Conservation (phyloP, 768 basidiomycete genomes). For the Mycena maculata region DNA sequence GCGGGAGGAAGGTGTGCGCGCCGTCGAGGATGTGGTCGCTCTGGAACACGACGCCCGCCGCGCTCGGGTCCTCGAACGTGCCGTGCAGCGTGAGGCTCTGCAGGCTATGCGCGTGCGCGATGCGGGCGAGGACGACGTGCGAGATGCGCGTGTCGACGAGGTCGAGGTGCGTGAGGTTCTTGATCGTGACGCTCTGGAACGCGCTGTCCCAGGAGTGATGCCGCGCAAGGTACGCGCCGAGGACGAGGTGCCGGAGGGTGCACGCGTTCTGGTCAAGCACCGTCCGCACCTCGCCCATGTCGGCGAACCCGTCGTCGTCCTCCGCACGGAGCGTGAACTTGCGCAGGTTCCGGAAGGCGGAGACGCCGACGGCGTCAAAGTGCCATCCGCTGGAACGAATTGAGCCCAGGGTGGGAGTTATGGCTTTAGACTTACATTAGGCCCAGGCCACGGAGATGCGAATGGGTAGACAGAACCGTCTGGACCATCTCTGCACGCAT, state of each 20-base stretch:
- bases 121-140: slow-evolving; percentile 69
- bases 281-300: slow-evolving; percentile 74
- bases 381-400: slow-evolving; percentile 68
- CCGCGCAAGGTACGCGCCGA: slow-evolving; percentile 76
- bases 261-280: slow-evolving; percentile 70
- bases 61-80: slow-evolving; percentile 67
- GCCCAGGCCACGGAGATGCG: slow-evolving; percentile 65
- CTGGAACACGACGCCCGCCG: slow-evolving; percentile 69
- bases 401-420: background rate
- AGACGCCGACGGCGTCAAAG: slow-evolving; percentile 77
- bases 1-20: slow-evolving; percentile 69
- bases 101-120: slow-evolving; percentile 70
- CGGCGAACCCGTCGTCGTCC: slow-evolving; percentile 77
- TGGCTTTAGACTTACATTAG: slow-evolving; percentile 59
- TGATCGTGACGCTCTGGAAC: slow-evolving; percentile 71
- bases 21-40: slow-evolving; percentile 70
- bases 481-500: slow-evolving; percentile 75
- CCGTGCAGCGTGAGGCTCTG: slow-evolving; percentile 75
- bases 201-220: slow-evolving; percentile 76
- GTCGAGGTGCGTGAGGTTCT: slow-evolving; percentile 76
- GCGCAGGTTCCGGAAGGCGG: slow-evolving; percentile 67
- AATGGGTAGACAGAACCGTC: slow-evolving; percentile 63
- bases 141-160: slow-evolving; percentile 78
- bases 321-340: slow-evolving; percentile 78
- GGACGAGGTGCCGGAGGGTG: slow-evolving; percentile 70